These are phyloP conservation scores for Cymbidium sinense DNA, from an alignment of 106 monocot species.

Conservation along the genomic window DNA sequence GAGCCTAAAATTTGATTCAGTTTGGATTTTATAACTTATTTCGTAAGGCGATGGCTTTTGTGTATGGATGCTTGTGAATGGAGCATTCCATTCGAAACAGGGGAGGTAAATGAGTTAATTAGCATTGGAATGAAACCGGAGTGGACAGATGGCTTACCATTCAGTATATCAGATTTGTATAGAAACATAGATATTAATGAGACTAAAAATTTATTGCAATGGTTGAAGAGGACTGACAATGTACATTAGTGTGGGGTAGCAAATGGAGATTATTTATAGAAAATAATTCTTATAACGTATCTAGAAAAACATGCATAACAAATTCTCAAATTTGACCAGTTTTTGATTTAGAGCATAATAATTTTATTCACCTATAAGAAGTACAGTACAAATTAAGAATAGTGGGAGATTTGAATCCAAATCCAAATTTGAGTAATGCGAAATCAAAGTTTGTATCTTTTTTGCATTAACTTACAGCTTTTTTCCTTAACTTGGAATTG, in stretches of 20 bases:
- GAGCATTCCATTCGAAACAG: no score
- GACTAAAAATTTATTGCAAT: not conserved
- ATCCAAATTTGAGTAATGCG: not conserved
- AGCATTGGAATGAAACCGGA: not conserved
- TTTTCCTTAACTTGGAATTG: conserved; percentile 2
- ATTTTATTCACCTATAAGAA: not conserved
- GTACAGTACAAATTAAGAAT: not conserved
- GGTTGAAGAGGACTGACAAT: not conserved
- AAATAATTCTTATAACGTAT: not conserved
- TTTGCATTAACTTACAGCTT: not conserved
- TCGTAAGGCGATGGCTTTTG: no score
- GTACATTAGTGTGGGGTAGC: not conserved
- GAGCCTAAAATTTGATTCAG: no score
- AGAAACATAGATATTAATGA: not conserved
- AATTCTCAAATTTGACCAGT: not conserved
- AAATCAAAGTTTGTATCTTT: not conserved
- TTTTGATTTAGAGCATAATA: not conserved
- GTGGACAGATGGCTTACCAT: not conserved
- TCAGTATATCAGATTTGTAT: not conserved
- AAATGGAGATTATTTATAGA: not conserved
- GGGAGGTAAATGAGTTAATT: no score
- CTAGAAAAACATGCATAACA: not conserved
- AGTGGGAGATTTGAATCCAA: not conserved
- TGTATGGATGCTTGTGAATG: no score
- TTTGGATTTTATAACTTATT: no score